Evolutionary conservation across 2,329 filamentous ascomycete species (phyloP), one percentile per base, ranked within the genome.

Genomic region (Phyllosticta ampelicida): DNA sequence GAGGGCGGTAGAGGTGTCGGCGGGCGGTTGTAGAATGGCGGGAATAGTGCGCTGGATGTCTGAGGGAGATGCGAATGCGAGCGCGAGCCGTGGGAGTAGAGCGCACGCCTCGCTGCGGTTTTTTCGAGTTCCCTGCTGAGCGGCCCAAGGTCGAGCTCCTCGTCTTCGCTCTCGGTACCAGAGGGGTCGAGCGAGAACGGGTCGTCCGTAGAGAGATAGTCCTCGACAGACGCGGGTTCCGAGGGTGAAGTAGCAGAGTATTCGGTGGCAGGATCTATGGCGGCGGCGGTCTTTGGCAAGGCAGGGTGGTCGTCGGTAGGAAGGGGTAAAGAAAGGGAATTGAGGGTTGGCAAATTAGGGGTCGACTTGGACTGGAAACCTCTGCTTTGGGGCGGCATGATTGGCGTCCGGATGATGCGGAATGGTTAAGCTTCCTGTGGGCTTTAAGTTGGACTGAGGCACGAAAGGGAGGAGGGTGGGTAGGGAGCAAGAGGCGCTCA

Each of bases 1-100:
- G 36, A 44, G 36, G 36, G 36, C 36, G 36, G 36, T 16, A 44
- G 36, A 44, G 36, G 36, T n/a, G 36, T 44, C 0, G 94, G 94
- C n/a, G 94, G 94, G 2, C 92, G 85, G 63, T 95, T 95, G 78
- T 99, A 99, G 78, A 97, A 97, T 16, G 94, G 94, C 23, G 94
- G 94, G 70, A 86, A 87, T 62, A 77, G 66, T 8, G 65, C 64
- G 21, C 63, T 66, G 1, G 65, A 62, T 2, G 68, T 66, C 21
- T 69, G 67, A 19, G 64, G 73, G 1, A 78, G 71, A 44, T 77
- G 72, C n/a, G 70, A 74, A 53, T 78, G 71, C 20, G 74, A 76
- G 51, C 72, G 71, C 3, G 72, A 77, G 51, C 65, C 66, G 65
- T 72, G 73, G 60, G 73, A 74, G 61, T 71, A 73, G 29, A 75